phyloP scores from a whole-genome alignment of 768 basidiomycete genomes.

The Lepiota subincarnata region DNA sequence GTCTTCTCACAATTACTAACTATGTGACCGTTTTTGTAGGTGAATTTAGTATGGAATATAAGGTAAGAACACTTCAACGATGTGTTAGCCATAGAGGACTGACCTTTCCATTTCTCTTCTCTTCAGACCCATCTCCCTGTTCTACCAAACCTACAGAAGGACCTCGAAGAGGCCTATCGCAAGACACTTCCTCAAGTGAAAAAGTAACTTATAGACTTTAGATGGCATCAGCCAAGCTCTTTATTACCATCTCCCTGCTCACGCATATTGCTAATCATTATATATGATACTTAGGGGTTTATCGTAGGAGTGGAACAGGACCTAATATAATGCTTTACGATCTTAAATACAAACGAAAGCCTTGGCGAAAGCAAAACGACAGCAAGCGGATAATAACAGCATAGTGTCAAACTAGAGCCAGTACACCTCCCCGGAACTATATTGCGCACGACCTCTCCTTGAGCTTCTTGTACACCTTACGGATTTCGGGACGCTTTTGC shows the following conservation, averaged over 20 bases:
- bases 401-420: background rate
- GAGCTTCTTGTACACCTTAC: background rate
- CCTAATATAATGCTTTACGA: constrained; percentile 1
- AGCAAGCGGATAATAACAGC: no score
- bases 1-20: constrained; percentile 50
- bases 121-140: constrained; percentile 75
- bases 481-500: background rate
- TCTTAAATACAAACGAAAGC: background rate
- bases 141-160: constrained; percentile 80
- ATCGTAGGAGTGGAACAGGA: background rate
- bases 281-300: constrained; percentile 1
- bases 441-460: background rate
- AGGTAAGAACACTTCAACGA: background rate
- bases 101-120: constrained; percentile 3
- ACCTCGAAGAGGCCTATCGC: constrained; percentile 82
- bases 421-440: background rate
- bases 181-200: constrained; percentile 69
- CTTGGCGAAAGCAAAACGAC: background rate
- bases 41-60: constrained; percentile 11
- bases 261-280: background rate
- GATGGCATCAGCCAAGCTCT: background rate
- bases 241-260: background rate
- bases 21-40: constrained; percentile 1
- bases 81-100: background rate
- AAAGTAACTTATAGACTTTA: constrained; percentile 45